A percentile compares a stretch with the other conserved stretches of the same genome.
Conservation (phyloP, 768 basidiomycete species). For the Trametopsis cervina region DNA sequence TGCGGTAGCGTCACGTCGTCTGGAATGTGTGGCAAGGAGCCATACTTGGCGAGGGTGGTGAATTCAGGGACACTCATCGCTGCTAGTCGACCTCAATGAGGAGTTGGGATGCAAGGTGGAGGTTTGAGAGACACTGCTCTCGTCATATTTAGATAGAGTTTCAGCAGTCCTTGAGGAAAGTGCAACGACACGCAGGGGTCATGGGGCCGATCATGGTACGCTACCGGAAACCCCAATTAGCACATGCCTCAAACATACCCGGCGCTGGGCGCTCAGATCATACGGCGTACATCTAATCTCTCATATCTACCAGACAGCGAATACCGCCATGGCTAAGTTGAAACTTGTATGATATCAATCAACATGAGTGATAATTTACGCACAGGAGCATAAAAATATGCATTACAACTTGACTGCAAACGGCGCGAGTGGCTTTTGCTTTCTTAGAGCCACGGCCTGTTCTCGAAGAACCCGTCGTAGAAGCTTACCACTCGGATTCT, state of each 20-base stretch:
- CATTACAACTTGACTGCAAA: slow-evolving; percentile 5
- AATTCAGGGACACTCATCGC: slow-evolving; percentile 15
- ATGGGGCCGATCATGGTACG: slow-evolving; percentile 9
- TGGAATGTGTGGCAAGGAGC: slow-evolving; percentile 34
- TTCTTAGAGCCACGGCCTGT: slow-evolving; percentile 1
- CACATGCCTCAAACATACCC: not conserved
- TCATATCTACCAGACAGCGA: no score
- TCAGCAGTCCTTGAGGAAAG: no score
- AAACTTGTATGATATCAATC: no score
- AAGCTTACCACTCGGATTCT: slow-evolving; percentile 26
- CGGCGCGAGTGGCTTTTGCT: not conserved
- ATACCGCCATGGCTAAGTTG: no score
- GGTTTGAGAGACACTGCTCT: not conserved
- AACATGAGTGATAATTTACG: no score
- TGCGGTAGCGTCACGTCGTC: slow-evolving; percentile 47
- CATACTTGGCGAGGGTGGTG: slow-evolving; percentile 11
- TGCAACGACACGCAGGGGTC: no score
- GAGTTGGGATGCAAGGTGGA: not conserved
- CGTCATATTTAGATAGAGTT: not conserved
- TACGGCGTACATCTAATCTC: no score
- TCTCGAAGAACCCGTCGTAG: slow-evolving; percentile 7
- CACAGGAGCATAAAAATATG: no score
- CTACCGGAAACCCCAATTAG: slow-evolving; percentile 11
- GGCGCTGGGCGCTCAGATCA: not conserved
- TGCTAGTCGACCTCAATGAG: not conserved